These are phyloP conservation scores for Ceratobasidium sp. DNA, from an alignment of 1,284 basidiomycete species.

Conservation along the genomic window DNA sequence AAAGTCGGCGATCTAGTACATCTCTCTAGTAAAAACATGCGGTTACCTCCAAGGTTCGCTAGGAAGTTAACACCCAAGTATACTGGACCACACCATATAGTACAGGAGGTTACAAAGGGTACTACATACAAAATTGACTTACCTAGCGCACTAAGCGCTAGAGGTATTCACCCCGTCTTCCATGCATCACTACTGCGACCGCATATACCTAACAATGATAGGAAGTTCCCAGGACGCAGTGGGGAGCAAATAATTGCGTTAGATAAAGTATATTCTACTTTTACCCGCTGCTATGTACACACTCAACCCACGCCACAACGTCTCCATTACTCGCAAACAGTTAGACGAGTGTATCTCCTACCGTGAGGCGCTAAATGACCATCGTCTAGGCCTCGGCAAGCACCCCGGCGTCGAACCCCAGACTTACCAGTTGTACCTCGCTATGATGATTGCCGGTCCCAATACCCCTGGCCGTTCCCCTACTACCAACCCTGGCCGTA, in stretches of 20 bases:
- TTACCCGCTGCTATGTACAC: neutral
- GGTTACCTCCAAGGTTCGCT: slow-evolving; percentile 53
- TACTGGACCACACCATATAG: slow-evolving; percentile 56
- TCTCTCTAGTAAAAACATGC: slow-evolving; percentile 55
- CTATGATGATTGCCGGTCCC: neutral
- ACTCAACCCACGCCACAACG: neutral
- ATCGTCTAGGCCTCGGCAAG: neutral
- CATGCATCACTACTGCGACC: slow-evolving; percentile 50
- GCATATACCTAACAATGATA: slow-evolving; percentile 41
- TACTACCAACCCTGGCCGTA: neutral
- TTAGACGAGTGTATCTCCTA: neutral
- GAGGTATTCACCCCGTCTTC: slow-evolving; percentile 52
- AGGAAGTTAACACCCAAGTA: slow-evolving; percentile 55
- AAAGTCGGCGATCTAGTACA: slow-evolving; percentile 52
- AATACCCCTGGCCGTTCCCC: neutral
- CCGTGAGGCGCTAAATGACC: neutral
- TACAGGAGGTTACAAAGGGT: slow-evolving; percentile 49
- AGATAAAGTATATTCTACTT: neutral
- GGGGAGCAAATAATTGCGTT: neutral
- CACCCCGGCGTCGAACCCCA: slow-evolving; percentile 9
- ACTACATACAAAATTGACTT: slow-evolving; percentile 55
- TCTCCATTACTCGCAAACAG: neutral
- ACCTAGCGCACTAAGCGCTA: slow-evolving; percentile 50
- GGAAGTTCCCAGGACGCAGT: slow-evolving; percentile 35
- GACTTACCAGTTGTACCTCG: neutral